Evolutionary conservation across 2,329 filamentous ascomycete species (phyloP).

Genomic region (Penicillium sp.): DNA sequence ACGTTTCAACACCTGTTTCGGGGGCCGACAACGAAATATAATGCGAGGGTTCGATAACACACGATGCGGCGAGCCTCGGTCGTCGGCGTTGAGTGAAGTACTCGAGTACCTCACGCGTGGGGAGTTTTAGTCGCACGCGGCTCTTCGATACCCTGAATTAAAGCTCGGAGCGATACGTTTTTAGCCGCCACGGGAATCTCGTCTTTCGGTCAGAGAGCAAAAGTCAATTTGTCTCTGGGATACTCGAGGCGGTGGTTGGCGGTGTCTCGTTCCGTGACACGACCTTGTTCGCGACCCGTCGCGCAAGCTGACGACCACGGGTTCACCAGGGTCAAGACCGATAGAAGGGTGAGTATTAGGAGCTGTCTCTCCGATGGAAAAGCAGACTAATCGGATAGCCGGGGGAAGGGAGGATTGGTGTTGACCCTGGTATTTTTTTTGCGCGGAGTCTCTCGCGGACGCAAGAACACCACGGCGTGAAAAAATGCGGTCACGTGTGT

Average conservation of each 20-base stretch:
- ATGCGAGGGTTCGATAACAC: not conserved
- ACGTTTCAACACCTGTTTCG: conserved; percentile 3
- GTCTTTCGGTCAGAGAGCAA: not conserved
- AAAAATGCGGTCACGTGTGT: conserved; percentile 14
- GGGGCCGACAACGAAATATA: conserved; percentile 1
- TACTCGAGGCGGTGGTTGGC: conserved; percentile 4
- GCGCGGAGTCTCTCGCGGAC: conserved; percentile 5
- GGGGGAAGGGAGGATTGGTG: not conserved
- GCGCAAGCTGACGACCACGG: conserved; percentile 14
- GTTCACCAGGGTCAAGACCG: not conserved
- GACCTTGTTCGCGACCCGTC: conserved; percentile 19
- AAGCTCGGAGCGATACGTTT: not conserved
- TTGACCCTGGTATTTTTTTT: conserved; percentile 4
- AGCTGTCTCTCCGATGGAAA: conserved; percentile 1
- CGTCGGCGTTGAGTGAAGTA: not conserved
- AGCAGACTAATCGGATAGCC: not conserved
- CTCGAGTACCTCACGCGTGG: conserved; percentile 4
- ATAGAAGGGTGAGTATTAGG: not conserved
- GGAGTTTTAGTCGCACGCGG: not conserved
- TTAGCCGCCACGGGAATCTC: not conserved
- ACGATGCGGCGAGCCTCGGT: conserved; percentile 1
- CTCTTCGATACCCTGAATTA: conserved; percentile 1
- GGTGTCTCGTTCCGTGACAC: conserved; percentile 18
- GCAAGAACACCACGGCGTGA: conserved; percentile 10
- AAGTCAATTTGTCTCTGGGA: conserved; percentile 8